phyloP scores from a whole-genome alignment of 2,329 filamentous ascomycete species.

The Cercospora canescens region DNA sequence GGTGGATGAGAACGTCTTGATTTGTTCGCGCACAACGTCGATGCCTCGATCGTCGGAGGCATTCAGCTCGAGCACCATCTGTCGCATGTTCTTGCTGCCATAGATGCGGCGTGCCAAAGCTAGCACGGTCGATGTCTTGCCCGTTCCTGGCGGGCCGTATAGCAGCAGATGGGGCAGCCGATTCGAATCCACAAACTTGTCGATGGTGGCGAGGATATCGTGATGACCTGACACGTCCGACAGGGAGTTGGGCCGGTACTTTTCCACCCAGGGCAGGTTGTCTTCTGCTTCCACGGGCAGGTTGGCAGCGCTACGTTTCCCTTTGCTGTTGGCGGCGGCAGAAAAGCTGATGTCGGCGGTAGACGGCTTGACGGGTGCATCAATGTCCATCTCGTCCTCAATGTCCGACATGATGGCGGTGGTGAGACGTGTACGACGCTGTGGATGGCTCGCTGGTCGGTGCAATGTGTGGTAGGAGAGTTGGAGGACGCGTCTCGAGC shows the following conservation, averaged over 20 bases:
- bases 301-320: constrained; percentile 90
- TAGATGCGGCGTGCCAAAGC: constrained; percentile 93
- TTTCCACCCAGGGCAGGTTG: constrained; percentile 95
- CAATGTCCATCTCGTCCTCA: constrained; percentile 67
- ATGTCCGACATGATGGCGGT: constrained; percentile 52
- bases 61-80: constrained; percentile 98
- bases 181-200: constrained; percentile 95
- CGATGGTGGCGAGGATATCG: constrained; percentile 95
- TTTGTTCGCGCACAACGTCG: constrained; percentile 96
- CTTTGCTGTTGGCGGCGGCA: constrained; percentile 71
- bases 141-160: constrained; percentile 93
- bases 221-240: constrained; percentile 94
- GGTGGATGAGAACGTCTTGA: constrained; percentile 98
- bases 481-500: constrained; percentile 7
- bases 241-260: constrained; percentile 86
- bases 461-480: neutral
- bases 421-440: neutral
- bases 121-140: constrained; percentile 95
- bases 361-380: constrained; percentile 47
- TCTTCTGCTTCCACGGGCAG: constrained; percentile 92
- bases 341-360: constrained; percentile 63
- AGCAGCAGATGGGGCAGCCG: constrained; percentile 92
- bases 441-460: neutral
- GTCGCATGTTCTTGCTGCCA: constrained; percentile 85
- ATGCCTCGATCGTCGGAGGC: constrained; percentile 97